Percentiles rank a stretch among this genome's conserved stretches.
Evolutionary conservation across 2,329 filamentous ascomycete species (phyloP).

Genomic region (Pseudogymnoascus sp.): DNA sequence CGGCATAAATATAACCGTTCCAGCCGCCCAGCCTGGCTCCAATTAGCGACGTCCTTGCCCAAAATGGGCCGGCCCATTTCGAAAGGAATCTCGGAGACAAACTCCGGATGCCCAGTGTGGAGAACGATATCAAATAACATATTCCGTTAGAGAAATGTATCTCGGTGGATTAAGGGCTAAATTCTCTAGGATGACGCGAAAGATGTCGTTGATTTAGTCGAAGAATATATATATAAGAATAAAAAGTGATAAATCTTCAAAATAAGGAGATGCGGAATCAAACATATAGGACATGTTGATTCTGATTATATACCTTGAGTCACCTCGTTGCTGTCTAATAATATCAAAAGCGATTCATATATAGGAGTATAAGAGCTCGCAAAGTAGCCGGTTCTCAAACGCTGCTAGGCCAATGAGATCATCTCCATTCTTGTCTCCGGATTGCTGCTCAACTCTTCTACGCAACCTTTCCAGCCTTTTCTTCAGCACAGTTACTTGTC

Average conservation of each 20-base stretch:
- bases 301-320: neutral
- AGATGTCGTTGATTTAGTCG: neutral
- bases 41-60: neutral
- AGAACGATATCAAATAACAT: neutral
- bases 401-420: neutral
- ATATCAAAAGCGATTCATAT: neutral
- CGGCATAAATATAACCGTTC: no score
- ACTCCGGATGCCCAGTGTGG: neutral
- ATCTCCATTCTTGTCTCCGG: neutral
- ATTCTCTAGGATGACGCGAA: neutral
- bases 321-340: neutral
- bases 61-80: neutral
- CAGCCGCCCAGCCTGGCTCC: neutral
- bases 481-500: neutral
- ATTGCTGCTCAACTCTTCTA: neutral
- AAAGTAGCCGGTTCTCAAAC: neutral
- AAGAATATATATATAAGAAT: neutral
- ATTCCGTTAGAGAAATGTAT: neutral
- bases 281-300: neutral
- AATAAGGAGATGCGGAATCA: neutral
- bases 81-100: neutral
- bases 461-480: neutral
- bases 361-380: neutral
- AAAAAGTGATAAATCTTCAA: neutral
- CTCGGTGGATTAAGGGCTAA: neutral